These are phyloP conservation scores for Taxawa tesnikishii DNA, from an alignment of 2,329 filamentous ascomycete genomes.

Conservation along the genomic window DNA sequence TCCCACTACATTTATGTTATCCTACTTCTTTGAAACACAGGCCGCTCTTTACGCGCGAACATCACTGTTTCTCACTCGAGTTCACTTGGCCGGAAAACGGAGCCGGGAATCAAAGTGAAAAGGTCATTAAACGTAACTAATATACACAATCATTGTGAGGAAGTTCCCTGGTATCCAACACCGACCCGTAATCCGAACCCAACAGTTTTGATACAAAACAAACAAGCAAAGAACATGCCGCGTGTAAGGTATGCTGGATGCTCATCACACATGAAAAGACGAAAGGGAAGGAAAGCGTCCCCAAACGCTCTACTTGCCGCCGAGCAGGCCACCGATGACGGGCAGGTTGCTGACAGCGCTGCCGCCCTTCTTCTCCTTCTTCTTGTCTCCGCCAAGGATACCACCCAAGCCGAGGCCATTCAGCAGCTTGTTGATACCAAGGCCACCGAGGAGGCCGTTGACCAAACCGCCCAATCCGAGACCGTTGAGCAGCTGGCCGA, in stretches of 20 bases:
- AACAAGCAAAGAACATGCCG: too few relatives aligned
- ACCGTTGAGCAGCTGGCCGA: constrained; percentile 67
- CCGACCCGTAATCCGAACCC: background rate
- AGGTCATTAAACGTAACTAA: background rate
- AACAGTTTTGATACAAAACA: too few relatives aligned
- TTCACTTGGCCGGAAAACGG: too few relatives aligned
- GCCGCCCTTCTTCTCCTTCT: constrained; percentile 25
- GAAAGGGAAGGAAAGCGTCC: background rate
- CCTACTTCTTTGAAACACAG: too few relatives aligned
- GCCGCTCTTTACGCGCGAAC: too few relatives aligned
- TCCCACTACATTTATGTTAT: too few relatives aligned
- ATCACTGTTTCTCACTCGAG: too few relatives aligned
- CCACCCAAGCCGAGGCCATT: constrained; percentile 56
- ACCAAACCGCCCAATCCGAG: constrained; percentile 74
- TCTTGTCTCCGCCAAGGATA: constrained; percentile 43
- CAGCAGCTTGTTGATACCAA: constrained; percentile 66
- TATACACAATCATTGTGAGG: background rate
- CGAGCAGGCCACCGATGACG: constrained; percentile 36
- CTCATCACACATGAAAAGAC: background rate
- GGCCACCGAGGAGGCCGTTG: constrained; percentile 62
- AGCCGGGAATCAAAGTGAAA: too few relatives aligned
- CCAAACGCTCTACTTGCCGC: constrained; percentile 20
- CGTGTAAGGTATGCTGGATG: background rate
- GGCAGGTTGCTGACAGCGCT: constrained; percentile 25
- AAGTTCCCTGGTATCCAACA: background rate